These are phyloP conservation scores for Mycosphaerelloides madeirae DNA, from an alignment of 2,329 filamentous ascomycete genomes.

Conservation along the genomic window DNA sequence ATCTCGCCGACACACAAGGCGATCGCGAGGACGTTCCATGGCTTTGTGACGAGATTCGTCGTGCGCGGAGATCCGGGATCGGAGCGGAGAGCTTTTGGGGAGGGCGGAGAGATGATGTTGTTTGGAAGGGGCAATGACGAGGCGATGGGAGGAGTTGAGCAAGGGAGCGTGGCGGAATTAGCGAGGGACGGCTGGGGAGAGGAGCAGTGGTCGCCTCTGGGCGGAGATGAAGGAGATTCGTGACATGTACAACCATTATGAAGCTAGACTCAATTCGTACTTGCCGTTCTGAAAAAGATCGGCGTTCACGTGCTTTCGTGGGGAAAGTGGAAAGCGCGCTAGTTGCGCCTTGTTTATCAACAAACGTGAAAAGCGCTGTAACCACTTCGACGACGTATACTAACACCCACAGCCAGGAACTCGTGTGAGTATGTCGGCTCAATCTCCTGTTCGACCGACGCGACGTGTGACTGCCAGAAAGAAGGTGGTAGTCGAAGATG, in stretches of 20 bases:
- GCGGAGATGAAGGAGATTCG: too few relatives aligned
- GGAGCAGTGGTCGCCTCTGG: too few relatives aligned
- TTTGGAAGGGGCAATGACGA: conserved; percentile 61
- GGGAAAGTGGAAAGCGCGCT: neutral
- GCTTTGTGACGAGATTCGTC: conserved; percentile 33
- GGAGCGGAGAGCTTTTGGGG: conserved; percentile 23
- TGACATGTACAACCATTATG: too few relatives aligned
- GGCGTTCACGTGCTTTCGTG: too few relatives aligned
- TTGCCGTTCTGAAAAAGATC: conserved; percentile 5
- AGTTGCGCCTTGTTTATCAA: neutral
- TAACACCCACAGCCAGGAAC: conserved; percentile 8
- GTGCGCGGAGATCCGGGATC: conserved; percentile 31
- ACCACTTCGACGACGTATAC: neutral
- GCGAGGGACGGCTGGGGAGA: too few relatives aligned
- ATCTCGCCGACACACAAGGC: conserved; percentile 28
- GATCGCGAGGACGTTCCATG: conserved; percentile 29
- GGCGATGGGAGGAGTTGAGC: conserved; percentile 33
- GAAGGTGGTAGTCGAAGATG: conserved; percentile 73
- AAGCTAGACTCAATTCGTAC: conserved; percentile 1
- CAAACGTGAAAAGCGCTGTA: conserved; percentile 1
- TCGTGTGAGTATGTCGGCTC: conserved; percentile 19
- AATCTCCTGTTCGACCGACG: conserved; percentile 49
- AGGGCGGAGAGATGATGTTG: conserved; percentile 37
- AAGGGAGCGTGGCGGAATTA: too few relatives aligned
- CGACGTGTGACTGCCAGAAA: conserved; percentile 61